phyloP scores from a whole-genome alignment of 2,329 filamentous ascomycete species.

The Pseudogymnoascus sp. region DNA sequence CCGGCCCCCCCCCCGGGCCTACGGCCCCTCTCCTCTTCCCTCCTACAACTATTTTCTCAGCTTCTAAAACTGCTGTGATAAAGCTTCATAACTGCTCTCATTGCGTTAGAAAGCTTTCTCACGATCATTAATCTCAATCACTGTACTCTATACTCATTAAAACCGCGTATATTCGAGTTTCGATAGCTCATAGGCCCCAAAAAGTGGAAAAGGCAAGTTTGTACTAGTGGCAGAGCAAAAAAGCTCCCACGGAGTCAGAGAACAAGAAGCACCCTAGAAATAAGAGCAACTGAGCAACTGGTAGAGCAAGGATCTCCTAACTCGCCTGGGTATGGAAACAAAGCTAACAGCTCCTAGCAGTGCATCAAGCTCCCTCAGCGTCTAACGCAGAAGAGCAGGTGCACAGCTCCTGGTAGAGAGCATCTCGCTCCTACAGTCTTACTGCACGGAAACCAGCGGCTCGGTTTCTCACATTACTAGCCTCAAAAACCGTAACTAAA shows the following conservation, averaged over 20 bases:
- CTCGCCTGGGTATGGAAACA: background rate
- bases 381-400: background rate
- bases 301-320: background rate
- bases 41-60: background rate
- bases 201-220: background rate
- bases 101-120: background rate
- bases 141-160: background rate
- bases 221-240: background rate
- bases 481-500: background rate
- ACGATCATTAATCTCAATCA: background rate
- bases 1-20: too few species aligned
- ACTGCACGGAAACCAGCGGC: background rate
- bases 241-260: background rate
- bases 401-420: background rate
- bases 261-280: background rate
- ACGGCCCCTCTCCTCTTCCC: background rate
- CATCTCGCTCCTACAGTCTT: background rate
- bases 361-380: background rate
- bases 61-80: background rate
- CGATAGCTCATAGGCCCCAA: background rate
- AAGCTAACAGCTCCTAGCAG: background rate
- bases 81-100: background rate
- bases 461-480: background rate
- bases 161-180: background rate
- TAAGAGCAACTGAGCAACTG: background rate